Percentiles rank a stretch among this genome's conserved stretches.
Conservation (phyloP, 23 red algal genomes). For the Chondrus crispus region DNA sequence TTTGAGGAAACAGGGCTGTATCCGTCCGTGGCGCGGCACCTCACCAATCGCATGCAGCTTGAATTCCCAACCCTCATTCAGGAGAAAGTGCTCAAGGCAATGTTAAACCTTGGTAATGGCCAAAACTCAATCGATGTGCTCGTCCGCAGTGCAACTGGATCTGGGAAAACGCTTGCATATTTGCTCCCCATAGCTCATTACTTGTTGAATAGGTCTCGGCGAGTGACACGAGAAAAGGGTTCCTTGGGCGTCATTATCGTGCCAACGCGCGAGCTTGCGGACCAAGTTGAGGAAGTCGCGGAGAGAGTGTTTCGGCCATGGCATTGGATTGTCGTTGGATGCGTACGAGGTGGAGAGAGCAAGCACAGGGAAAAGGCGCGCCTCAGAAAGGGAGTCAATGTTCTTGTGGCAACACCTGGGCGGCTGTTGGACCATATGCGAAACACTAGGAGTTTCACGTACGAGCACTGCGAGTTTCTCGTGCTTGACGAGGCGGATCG, state of each 20-base stretch:
- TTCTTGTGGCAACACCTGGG: constrained; percentile 92
- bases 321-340: constrained; percentile 86
- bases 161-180: constrained; percentile 97
- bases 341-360: constrained; percentile 75
- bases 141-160: constrained; percentile 80
- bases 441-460: constrained; percentile 72
- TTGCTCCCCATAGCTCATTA: constrained; percentile 85
- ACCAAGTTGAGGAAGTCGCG: constrained; percentile 90
- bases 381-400: constrained; percentile 79
- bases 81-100: constrained; percentile 38
- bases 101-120: constrained; percentile 36
- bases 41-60: constrained; percentile 41
- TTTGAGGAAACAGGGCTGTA: constrained; percentile 60
- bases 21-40: constrained; percentile 66
- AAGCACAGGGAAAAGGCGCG: constrained; percentile 85
- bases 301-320: constrained; percentile 68
- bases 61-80: constrained; percentile 66
- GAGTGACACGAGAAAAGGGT: constrained; percentile 62
- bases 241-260: constrained; percentile 74
- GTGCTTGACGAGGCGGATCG: constrained; percentile 97
- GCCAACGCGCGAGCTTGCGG: constrained; percentile 92
- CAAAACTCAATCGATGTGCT: constrained; percentile 35
- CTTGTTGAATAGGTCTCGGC: constrained; percentile 43
- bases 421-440: constrained; percentile 90
- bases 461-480: constrained; percentile 61